Base-by-base conservation (phyloP, 495 filamentous ascomycete species). In the Aspergillus carlsbadensis region DNA sequence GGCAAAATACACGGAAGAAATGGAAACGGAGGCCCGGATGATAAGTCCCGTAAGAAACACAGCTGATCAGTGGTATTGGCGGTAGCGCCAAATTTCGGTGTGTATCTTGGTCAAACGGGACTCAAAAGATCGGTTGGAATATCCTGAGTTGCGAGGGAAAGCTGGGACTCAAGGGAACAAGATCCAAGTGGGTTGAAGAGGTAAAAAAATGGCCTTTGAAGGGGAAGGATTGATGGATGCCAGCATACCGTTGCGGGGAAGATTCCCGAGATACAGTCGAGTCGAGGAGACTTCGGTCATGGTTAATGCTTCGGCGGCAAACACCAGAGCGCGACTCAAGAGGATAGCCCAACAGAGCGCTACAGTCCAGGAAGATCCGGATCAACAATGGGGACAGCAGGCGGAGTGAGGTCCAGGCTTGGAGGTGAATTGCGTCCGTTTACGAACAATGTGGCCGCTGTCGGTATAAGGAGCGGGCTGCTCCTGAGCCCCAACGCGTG, bases 251-350 rank as follows among this genome's bases (percentile, higher is more conserved):
- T 88, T 89, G 75, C 92, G 91, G 69, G 95, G 94, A 70, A 98
- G 86, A 75, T 98, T 98, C 70, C 94, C 94, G 72, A 98, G 81
- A 81, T 98, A 98, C 47, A 97, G 88, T 76, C 94, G 84, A 65
- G 94, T 97, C 49, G 87, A 85, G 50, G 91, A 96, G 46, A 96
- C 93, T 76, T 95, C 76, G 61, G 71, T 78, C 76, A 79, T 79
- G 67, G 66, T 58, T 33, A 41, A 57, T 41, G 58, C 41, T 50
- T 22, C 35, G 51, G 44, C 47, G 52, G 51, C 26, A 14, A 53
- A 52, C 34, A 24, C 46, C 47, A 58, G 49, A 17, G 40, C 20
- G 15, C 17, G 42, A 54, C 14, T 52, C 42, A 51, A 40, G n/a
- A 49, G 37, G 47, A 47, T 50, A 51, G 52, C 40, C 51, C 33